phyloP scores from a whole-genome alignment of 768 basidiomycete species.

The Amanita molliuscula region DNA sequence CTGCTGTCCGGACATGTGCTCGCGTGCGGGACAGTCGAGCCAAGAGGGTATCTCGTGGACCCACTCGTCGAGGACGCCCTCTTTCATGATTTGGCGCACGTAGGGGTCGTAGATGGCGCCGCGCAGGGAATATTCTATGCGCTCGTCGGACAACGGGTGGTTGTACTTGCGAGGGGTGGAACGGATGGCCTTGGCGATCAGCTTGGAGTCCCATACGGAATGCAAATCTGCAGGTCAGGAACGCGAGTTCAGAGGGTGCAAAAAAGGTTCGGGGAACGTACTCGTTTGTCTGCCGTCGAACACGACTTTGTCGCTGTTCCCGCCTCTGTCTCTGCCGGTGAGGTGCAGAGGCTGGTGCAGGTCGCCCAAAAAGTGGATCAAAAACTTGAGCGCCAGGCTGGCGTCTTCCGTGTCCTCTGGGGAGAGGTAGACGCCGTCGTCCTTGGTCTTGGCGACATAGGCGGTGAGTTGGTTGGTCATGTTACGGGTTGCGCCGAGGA shows the following conservation, averaged over 20 bases:
- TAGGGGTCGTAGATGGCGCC: slow-evolving; percentile 83
- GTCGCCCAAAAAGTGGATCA: slow-evolving; percentile 90
- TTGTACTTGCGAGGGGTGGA: slow-evolving; percentile 70
- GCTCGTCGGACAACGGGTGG: slow-evolving; percentile 52
- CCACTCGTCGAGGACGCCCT: slow-evolving; percentile 72
- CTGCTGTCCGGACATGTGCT: slow-evolving; percentile 17
- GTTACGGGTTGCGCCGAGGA: slow-evolving; percentile 73
- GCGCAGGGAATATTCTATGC: slow-evolving; percentile 56
- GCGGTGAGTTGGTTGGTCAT: slow-evolving; percentile 44
- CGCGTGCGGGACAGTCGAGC: slow-evolving; percentile 45
- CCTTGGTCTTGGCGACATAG: slow-evolving; percentile 29
- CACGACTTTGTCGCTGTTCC: slow-evolving; percentile 66
- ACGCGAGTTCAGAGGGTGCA: not conserved
- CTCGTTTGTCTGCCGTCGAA: slow-evolving; percentile 69
- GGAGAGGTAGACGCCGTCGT: slow-evolving; percentile 13
- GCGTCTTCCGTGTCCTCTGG: slow-evolving; percentile 24
- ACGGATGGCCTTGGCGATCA: slow-evolving; percentile 78
- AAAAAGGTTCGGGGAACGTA: slow-evolving; percentile 34
- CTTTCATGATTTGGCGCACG: slow-evolving; percentile 79
- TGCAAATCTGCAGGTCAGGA: slow-evolving; percentile 53
- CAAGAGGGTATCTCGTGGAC: slow-evolving; percentile 46
- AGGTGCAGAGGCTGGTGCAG: slow-evolving; percentile 92
- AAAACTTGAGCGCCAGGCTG: slow-evolving; percentile 82
- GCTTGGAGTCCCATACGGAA: slow-evolving; percentile 75
- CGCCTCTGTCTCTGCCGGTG: slow-evolving; percentile 79